Percentiles rank a stretch among this genome's conserved stretches.
phyloP scores from a whole-genome alignment of 768 basidiomycete genomes.

The Russula brevipes region DNA sequence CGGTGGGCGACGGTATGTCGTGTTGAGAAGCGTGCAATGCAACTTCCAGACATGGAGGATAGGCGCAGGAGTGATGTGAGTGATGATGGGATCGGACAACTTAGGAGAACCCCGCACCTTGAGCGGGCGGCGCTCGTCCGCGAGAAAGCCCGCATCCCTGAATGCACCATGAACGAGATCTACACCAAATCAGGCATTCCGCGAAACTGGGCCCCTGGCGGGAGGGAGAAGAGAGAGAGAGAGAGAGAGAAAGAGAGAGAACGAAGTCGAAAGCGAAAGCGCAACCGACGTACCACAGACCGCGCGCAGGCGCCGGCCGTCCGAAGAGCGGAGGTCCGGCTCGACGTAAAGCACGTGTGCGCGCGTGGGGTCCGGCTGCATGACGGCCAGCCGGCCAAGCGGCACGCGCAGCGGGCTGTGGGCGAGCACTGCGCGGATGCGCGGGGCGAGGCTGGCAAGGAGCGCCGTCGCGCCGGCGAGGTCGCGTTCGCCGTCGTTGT shows the following conservation, averaged over 20 bases:
- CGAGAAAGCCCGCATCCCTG: slow-evolving; percentile 31
- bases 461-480: slow-evolving; percentile 28
- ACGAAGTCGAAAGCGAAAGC: background rate
- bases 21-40: slow-evolving; percentile 38
- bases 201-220: no score
- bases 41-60: slow-evolving; percentile 26
- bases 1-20: slow-evolving; percentile 31
- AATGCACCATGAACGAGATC: slow-evolving; percentile 33
- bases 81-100: no score
- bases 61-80: no score
- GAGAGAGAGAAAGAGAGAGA: background rate
- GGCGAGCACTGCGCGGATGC: slow-evolving; percentile 40
- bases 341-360: slow-evolving; percentile 58
- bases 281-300: slow-evolving; percentile 31
- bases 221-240: no score
- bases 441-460: slow-evolving; percentile 30
- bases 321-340: slow-evolving; percentile 36
- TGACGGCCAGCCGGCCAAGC: slow-evolving; percentile 47
- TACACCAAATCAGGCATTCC: slow-evolving; percentile 13
- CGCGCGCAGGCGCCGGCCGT: slow-evolving; percentile 31
- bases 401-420: slow-evolving; percentile 35
- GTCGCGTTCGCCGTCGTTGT: slow-evolving; percentile 1
- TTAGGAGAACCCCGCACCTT: slow-evolving; percentile 30
- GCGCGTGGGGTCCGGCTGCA: slow-evolving; percentile 38
- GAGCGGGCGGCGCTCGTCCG: slow-evolving; percentile 33